Conservation (phyloP, 2,329 filamentous ascomycete species). For the Aureobasidium mangrovei region DNA sequence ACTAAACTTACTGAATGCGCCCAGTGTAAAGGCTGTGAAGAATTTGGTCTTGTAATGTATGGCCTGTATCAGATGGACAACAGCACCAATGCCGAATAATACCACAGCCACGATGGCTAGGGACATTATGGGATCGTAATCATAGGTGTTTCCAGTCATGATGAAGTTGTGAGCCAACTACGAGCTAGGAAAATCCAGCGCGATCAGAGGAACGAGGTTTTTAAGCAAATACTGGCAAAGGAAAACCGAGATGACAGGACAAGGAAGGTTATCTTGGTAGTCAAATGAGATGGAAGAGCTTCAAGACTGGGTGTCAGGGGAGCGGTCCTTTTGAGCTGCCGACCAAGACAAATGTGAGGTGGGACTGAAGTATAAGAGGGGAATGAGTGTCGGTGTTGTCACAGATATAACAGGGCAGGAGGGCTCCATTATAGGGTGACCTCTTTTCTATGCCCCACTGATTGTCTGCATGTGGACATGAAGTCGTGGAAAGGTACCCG, state of each 20-base stretch:
- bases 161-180: no score
- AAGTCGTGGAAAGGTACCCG: not conserved
- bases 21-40: not conserved
- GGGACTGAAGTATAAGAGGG: no score
- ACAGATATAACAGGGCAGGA: no score
- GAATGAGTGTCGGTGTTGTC: no score
- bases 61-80: not conserved
- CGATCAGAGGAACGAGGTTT: no score
- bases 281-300: no score
- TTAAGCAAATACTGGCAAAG: not conserved
- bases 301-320: no score
- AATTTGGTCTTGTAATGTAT: not conserved
- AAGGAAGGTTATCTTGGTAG: no score
- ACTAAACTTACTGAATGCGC: not conserved
- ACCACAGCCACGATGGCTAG: not conserved
- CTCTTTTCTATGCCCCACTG: not conserved
- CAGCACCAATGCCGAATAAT: not conserved
- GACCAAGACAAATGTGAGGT: no score
- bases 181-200: no score
- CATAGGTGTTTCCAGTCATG: not conserved
- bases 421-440: no score
- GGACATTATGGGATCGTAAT: not conserved
- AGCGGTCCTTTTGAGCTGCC: no score
- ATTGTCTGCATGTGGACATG: not conserved
- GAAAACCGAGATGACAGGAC: not conserved